Evolutionary conservation across 1,284 basidiomycete genomes (phyloP).

Genomic region (Peniophora sp.): DNA sequence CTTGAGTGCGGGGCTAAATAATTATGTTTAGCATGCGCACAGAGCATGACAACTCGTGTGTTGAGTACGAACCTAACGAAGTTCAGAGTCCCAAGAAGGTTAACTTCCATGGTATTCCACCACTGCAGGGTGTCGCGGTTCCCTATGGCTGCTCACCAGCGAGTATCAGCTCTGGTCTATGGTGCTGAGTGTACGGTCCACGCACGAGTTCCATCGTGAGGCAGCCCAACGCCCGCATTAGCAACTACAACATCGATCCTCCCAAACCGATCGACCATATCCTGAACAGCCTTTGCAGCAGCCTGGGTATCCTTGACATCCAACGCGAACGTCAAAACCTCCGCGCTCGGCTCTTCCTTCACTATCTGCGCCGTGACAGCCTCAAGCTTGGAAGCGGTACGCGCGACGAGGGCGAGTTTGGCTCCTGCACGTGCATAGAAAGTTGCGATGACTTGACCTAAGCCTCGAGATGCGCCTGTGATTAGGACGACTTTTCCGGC

Average conservation of each 20-base stretch:
- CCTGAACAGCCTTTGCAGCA: slow-evolving; percentile 6
- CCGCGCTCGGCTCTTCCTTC: neutral
- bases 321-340: neutral
- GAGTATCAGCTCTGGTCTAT: neutral
- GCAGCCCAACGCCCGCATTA: slow-evolving; percentile 5
- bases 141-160: neutral
- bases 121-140: neutral
- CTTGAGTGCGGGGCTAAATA: neutral
- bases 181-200: neutral
- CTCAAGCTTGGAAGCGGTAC: slow-evolving; percentile 4
- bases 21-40: no score
- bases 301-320: slow-evolving; percentile 1
- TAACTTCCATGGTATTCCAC: neutral
- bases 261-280: slow-evolving; percentile 6
- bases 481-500: slow-evolving; percentile 14
- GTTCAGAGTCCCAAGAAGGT: neutral
- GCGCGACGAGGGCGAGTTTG: slow-evolving; percentile 3
- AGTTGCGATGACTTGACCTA: slow-evolving; percentile 7
- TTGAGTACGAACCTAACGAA: neutral
- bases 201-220: neutral
- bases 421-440: slow-evolving; percentile 7
- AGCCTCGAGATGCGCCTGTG: slow-evolving; percentile 17
- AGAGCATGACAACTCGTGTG: neutral
- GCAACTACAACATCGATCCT: slow-evolving; percentile 9
- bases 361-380: slow-evolving; percentile 4